Percentiles rank a stretch among this genome's conserved stretches.
These are phyloP conservation scores for Cucumis hystrix DNA, from an alignment of 306 rosid species.

Conservation along the genomic window DNA sequence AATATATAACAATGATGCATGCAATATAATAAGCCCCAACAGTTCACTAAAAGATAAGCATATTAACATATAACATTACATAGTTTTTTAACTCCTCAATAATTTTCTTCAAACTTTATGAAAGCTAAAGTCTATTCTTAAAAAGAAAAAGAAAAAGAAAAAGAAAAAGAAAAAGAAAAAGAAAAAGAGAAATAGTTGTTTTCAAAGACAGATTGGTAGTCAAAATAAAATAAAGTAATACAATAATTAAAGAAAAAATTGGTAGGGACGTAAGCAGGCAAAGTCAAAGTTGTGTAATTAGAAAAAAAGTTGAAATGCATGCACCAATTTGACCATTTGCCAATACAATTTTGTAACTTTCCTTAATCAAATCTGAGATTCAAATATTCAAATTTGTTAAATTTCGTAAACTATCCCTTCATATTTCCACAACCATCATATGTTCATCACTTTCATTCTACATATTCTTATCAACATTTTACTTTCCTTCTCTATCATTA, in stretches of 20 bases:
- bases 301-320: background rate
- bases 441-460: background rate
- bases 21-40: no score
- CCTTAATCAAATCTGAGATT: background rate
- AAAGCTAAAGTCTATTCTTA: background rate
- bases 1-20: no score
- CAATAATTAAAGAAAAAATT: background rate
- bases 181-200: background rate
- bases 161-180: no score
- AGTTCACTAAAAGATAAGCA: no score
- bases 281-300: background rate
- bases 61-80: background rate
- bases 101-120: background rate
- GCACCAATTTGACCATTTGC: background rate
- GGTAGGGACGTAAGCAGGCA: background rate
- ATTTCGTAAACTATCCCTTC: background rate
- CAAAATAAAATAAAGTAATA: background rate
- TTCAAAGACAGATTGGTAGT: background rate
- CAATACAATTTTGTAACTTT: background rate
- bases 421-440: background rate
- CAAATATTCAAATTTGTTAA: background rate
- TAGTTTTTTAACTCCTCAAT: background rate
- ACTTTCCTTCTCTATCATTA: background rate
- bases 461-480: background rate
- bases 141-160: background rate